Percentiles rank a stretch among this genome's conserved stretches.
These are phyloP conservation scores for Pseudozyma tsukubaensis DNA, from an alignment of 1,284 basidiomycete species.

Conservation along the genomic window DNA sequence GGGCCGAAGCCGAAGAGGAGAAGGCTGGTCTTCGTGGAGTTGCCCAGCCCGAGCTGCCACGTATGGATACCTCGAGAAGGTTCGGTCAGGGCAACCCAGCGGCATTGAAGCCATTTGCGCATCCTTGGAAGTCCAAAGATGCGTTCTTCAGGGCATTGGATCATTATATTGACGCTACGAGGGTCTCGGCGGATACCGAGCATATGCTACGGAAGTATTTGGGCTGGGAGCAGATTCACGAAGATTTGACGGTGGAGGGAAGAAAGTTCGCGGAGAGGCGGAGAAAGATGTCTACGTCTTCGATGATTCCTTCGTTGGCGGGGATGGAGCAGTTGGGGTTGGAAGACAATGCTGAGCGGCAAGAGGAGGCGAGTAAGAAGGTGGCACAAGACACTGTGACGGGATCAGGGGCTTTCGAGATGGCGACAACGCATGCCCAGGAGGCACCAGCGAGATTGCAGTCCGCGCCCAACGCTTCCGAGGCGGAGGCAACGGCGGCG, in stretches of 20 bases:
- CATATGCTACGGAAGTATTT: constrained; percentile 38
- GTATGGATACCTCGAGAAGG: constrained; percentile 23
- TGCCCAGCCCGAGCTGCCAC: constrained; percentile 13
- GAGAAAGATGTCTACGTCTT: constrained; percentile 41
- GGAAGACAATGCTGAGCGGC: constrained; percentile 2
- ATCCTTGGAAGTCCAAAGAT: constrained; percentile 46
- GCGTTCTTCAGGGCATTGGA: constrained; percentile 46
- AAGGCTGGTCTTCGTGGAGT: constrained; percentile 33
- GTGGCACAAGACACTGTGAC: neutral
- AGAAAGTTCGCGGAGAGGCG: constrained; percentile 49
- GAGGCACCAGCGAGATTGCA: constrained; percentile 47
- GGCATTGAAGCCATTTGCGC: constrained; percentile 44
- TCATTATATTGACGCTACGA: constrained; percentile 30
- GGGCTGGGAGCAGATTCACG: constrained; percentile 47
- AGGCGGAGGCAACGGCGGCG: neutral
- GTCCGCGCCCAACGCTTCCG: constrained; percentile 10
- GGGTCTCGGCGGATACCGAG: constrained; percentile 36
- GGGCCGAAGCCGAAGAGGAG: constrained; percentile 58
- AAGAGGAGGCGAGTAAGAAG: neutral
- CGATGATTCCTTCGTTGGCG: constrained; percentile 17
- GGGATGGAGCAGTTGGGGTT: constrained; percentile 16
- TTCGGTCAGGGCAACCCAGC: constrained; percentile 36
- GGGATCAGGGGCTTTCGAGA: constrained; percentile 12
- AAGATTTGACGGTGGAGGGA: constrained; percentile 52
- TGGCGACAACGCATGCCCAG: constrained; percentile 25